phyloP scores from a whole-genome alignment of 805 yeast genomes.

The Maudiozyma bulderi region DNA sequence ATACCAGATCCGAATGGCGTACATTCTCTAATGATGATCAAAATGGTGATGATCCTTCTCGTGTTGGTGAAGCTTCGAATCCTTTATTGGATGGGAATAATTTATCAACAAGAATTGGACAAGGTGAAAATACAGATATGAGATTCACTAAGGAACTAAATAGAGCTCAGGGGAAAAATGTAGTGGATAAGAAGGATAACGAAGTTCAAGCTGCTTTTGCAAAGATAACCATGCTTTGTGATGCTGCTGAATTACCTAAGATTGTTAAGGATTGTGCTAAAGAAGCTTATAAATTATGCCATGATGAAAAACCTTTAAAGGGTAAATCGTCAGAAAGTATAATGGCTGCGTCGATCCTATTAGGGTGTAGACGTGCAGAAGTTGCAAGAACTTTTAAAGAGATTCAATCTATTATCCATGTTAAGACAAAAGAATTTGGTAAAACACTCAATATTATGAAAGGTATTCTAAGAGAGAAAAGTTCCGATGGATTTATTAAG shows the following conservation, averaged over 20 bases:
- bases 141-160: slow-evolving; percentile 81
- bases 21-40: slow-evolving; percentile 96
- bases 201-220: slow-evolving; percentile 84
- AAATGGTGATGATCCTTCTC: slow-evolving; percentile 95
- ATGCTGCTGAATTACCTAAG: slow-evolving; percentile 87
- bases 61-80: slow-evolving; percentile 97
- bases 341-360: slow-evolving; percentile 91
- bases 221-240: slow-evolving; percentile 90
- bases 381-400: slow-evolving; percentile 94
- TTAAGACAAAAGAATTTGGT: slow-evolving; percentile 90
- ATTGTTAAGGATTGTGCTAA: slow-evolving; percentile 97
- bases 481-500: slow-evolving; percentile 30
- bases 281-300: slow-evolving; percentile 85
- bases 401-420: slow-evolving; percentile 89
- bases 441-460: slow-evolving; percentile 80
- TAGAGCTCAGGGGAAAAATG: slow-evolving; percentile 77
- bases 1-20: slow-evolving; percentile 97
- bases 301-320: slow-evolving; percentile 75
- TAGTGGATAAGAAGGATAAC: slow-evolving; percentile 80
- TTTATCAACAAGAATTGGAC: slow-evolving; percentile 84
- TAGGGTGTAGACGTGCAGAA: slow-evolving; percentile 89
- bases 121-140: slow-evolving; percentile 80
- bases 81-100: slow-evolving; percentile 87
- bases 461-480: slow-evolving; percentile 45
- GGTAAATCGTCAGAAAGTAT: slow-evolving; percentile 90